Evolutionary conservation across 2,329 filamentous ascomycete genomes (phyloP), one percentile per base, ranked within the genome.

Genomic region (Neocatenulostroma microsporum): DNA sequence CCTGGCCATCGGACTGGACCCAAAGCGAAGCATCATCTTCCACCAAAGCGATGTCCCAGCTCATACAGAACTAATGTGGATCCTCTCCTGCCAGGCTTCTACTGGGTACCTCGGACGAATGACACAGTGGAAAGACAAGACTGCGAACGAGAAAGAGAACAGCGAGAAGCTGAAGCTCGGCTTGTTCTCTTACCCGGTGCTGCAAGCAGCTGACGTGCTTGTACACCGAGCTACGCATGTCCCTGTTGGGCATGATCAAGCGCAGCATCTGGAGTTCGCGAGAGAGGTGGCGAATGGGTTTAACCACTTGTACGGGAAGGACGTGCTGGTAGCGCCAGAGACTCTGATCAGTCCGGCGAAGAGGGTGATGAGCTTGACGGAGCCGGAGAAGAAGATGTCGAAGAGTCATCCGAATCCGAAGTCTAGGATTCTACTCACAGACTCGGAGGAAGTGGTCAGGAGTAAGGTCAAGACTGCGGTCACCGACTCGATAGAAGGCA

Each of bases 21-120:
- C 86, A 1, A 69, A 77, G n/a, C 74, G 78, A 42, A 84, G 77
- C 42, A 80, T 74, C 5, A 67, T 98, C 12, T 98, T 96, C 60
- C 80, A 81, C 54, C 88, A 95, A 62, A 50, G 50, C 32, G 46
- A 52, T 39, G 54, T 88, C 2, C 70, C 78, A 13, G 79, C 80
- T 30, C 91, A 96, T 63, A 68, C 83, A 3, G 88, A 96, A 62
- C 72, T 98, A 45, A 94, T 94, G 84, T 98, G 91, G 91, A 87
- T 96, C 55, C 66, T 98, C 44, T 89, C 85, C 56, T 95, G 88
- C 48, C 83, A 84, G 35, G 84, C 91, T 17, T 89, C 84, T 4
- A 87, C 91, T 62, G 91, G 91, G 25, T 94, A 94, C 62, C 68
- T 98, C n/a, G 82, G 82, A 8, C 74, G 91, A n/a, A 98, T 98